Percentiles rank a stretch among this genome's conserved stretches.
Conservation (phyloP, 2,329 filamentous ascomycete species). For the Atkinsonella hypoxylon region DNA sequence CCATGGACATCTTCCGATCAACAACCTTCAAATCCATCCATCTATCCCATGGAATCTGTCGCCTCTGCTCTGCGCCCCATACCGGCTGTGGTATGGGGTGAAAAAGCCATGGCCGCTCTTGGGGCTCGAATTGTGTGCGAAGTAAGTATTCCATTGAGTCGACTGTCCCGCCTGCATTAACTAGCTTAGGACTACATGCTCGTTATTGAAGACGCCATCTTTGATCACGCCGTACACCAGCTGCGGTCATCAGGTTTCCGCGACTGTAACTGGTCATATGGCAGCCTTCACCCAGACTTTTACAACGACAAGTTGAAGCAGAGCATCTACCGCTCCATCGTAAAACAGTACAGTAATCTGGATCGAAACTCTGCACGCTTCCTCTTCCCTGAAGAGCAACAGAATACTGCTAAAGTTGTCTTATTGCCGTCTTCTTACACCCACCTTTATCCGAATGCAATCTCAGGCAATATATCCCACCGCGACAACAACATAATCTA, state of each 20-base stretch:
- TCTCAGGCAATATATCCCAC: not conserved
- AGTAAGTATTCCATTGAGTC: not conserved
- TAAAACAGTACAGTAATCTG: not conserved
- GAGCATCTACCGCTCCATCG: slow-evolving; percentile 2
- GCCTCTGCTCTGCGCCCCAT: slow-evolving; percentile 1
- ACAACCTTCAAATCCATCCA: too few species aligned
- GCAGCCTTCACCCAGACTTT: not conserved
- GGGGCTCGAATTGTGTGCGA: slow-evolving; percentile 1
- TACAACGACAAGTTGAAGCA: not conserved
- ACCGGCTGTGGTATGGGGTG: slow-evolving; percentile 1
- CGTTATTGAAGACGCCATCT: not conserved
- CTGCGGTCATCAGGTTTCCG: slow-evolving; percentile 1
- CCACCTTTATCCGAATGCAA: not conserved
- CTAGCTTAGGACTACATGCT: slow-evolving; percentile 1
- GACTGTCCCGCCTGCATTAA: not conserved
- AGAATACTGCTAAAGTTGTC: slow-evolving; percentile 1
- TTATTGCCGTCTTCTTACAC: slow-evolving; percentile 1
- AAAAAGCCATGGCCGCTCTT: slow-evolving; percentile 1
- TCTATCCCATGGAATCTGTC: slow-evolving; percentile 2
- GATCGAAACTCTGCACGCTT: slow-evolving; percentile 2
- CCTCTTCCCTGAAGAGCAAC: not conserved
- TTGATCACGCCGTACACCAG: slow-evolving; percentile 1
- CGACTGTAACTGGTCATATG: slow-evolving; percentile 3
- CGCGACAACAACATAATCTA: slow-evolving; percentile 3
- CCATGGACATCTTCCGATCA: too few species aligned